These are phyloP conservation scores for Boletus pseudo-olivaceus DNA, from an alignment of 768 basidiomycete species.

Conservation along the genomic window DNA sequence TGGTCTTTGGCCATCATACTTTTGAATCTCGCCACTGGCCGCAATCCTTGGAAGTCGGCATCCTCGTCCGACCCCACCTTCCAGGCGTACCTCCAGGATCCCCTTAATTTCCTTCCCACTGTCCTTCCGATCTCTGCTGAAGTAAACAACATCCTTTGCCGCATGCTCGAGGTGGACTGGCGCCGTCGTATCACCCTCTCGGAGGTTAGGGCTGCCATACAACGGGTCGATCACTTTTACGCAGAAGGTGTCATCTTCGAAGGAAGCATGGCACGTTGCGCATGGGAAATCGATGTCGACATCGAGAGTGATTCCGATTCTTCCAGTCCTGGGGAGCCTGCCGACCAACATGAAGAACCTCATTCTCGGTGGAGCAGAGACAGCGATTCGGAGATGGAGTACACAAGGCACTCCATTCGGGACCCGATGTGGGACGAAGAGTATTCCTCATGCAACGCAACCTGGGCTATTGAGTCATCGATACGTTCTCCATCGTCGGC, in stretches of 20 bases:
- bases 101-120: slow-evolving; percentile 73
- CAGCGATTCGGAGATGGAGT: slow-evolving; percentile 36
- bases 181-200: slow-evolving; percentile 43
- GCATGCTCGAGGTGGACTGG: slow-evolving; percentile 73
- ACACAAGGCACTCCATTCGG: slow-evolving; percentile 25
- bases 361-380: slow-evolving; percentile 62
- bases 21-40: slow-evolving; percentile 89
- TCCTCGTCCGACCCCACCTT: slow-evolving; percentile 82
- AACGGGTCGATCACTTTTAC: slow-evolving; percentile 62
- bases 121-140: slow-evolving; percentile 78
- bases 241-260: slow-evolving; percentile 74
- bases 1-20: slow-evolving; percentile 98
- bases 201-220: slow-evolving; percentile 52
- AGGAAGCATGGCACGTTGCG: slow-evolving; percentile 73
- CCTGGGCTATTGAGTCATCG: slow-evolving; percentile 53
- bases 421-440: slow-evolving; percentile 34
- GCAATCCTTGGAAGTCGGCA: slow-evolving; percentile 96
- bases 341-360: slow-evolving; percentile 37
- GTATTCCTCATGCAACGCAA: slow-evolving; percentile 47
- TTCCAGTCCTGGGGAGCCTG: slow-evolving; percentile 43
- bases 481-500: slow-evolving; percentile 43
- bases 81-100: slow-evolving; percentile 78
- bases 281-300: slow-evolving; percentile 73
- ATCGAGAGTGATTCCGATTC: slow-evolving; percentile 61
- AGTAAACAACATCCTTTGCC: slow-evolving; percentile 69